Conservation (phyloP, 1,284 basidiomycete genomes). For the Inonotus hispidus region DNA sequence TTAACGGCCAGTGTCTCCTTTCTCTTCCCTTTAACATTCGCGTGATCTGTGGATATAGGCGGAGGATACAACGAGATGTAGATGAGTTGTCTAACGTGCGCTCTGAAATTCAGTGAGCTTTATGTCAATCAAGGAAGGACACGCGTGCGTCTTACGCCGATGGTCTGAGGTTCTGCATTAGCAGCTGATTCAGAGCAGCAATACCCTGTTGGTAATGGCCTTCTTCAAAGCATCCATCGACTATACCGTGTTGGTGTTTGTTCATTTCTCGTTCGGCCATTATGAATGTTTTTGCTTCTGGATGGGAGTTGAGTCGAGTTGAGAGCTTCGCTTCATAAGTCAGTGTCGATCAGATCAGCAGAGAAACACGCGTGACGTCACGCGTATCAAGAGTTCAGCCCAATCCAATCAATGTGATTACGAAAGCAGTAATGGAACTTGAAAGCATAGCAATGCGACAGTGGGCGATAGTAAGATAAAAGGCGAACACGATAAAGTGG, state of each 20-base stretch:
- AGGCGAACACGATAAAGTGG: too few relatives aligned
- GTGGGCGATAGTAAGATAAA: too few relatives aligned
- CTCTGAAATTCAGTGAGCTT: slow-evolving; percentile 29
- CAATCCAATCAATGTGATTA: neutral
- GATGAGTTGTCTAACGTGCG: slow-evolving; percentile 60
- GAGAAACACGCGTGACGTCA: slow-evolving; percentile 13
- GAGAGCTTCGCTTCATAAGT: neutral
- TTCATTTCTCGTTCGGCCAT: slow-evolving; percentile 33
- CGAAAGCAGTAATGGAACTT: too few relatives aligned
- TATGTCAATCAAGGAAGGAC: slow-evolving; percentile 5
- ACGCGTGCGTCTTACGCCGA: slow-evolving; percentile 38
- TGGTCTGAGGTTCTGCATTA: slow-evolving; percentile 47
- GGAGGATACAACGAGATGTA: slow-evolving; percentile 62
- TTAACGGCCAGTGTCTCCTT: slow-evolving; percentile 26
- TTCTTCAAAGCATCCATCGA: slow-evolving; percentile 69
- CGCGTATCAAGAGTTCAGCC: neutral
- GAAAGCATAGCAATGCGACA: too few relatives aligned
- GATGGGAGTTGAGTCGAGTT: neutral
- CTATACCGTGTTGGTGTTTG: slow-evolving; percentile 47
- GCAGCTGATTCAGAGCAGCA: slow-evolving; percentile 50
- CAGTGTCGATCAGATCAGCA: neutral
- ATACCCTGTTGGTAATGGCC: slow-evolving; percentile 65
- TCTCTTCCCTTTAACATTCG: slow-evolving; percentile 28
- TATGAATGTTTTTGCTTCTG: neutral
- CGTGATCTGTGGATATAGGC: slow-evolving; percentile 24